Conservation (phyloP, 768 basidiomycete genomes). For the Tephrocybe sp. region DNA sequence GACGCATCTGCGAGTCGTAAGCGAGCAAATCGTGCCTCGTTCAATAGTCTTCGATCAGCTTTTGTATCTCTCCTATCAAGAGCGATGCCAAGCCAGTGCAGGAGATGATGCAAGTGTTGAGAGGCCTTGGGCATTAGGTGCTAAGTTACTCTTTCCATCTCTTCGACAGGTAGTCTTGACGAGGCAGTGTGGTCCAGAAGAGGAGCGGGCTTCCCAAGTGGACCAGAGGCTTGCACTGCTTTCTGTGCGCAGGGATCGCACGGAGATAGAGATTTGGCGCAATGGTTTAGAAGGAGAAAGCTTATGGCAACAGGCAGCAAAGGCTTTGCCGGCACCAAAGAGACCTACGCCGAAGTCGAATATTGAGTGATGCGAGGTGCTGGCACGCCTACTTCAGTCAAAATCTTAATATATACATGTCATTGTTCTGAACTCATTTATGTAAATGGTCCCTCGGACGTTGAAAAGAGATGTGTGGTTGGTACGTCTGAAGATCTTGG, state of each 20-base stretch:
- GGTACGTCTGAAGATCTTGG: too few species aligned
- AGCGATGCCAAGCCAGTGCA: slow-evolving; percentile 10
- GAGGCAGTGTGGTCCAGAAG: slow-evolving; percentile 20
- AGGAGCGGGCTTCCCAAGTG: slow-evolving; percentile 19
- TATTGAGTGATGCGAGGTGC: too few species aligned
- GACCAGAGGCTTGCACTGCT: slow-evolving; percentile 22
- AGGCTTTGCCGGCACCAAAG: slow-evolving; percentile 11
- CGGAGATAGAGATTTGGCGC: slow-evolving; percentile 36
- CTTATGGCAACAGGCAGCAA: slow-evolving; percentile 27
- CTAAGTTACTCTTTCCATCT: slow-evolving; percentile 22
- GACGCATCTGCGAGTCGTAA: slow-evolving; percentile 31
- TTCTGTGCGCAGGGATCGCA: slow-evolving; percentile 24
- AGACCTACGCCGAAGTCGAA: slow-evolving; percentile 12
- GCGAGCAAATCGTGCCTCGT: slow-evolving; percentile 24
- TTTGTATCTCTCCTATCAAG: slow-evolving; percentile 28
- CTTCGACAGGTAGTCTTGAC: slow-evolving; percentile 31
- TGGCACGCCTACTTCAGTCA: too few species aligned
- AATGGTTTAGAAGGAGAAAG: slow-evolving; percentile 26
- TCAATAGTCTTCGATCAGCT: slow-evolving; percentile 21
- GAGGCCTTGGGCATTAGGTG: slow-evolving; percentile 19
- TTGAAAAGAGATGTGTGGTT: too few species aligned
- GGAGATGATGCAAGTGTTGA: slow-evolving; percentile 10
- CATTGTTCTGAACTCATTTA: too few species aligned
- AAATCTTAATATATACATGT: too few species aligned
- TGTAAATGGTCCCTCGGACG: too few species aligned